Base-by-base conservation (phyloP, 2,329 filamentous ascomycete genomes). In the Colletotrichum australisinense region DNA sequence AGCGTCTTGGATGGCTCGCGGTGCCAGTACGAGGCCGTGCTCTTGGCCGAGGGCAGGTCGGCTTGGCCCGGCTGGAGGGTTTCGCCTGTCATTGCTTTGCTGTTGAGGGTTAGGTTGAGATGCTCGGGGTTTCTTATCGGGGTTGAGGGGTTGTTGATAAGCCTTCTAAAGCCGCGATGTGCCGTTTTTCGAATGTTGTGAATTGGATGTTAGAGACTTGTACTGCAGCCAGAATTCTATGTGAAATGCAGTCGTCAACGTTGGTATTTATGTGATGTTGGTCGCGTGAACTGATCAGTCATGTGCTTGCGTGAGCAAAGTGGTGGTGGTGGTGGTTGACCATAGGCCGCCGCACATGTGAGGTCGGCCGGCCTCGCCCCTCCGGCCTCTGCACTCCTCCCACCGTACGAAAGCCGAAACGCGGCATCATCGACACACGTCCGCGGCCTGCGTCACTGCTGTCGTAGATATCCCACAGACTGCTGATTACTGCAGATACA, bases 11-110 rank as follows among this genome's bases (percentile, higher is more conserved):
- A 93, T 0, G 92, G 93, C 72, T 93, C 87, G 65, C 86, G 88
- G 78, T 93, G 93, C 94, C 94, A 96, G 85, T 93, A 95, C 0
- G 93, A 93, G 30, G 82, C 79, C 4, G 91, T 92, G 53, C 92
- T 89, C 52, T 88, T 85, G 3, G 85, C 82, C 3, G 89, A 89
- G 3, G 93, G 93, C 24, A 94, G 86, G 62, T 86, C 88, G 1
- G 89, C 83, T 76, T 87, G 85, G 64, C 80, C 80, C 16, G 81
- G 76, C 32, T 76, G 77, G 7, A 81, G 72, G 14, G 75, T 77
- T 4, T 75, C 72, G 67, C 76, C 77, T 3, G 82, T 79, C 83
- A 85, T 85, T 32, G 30, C 64, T 16, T n/a, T n/a, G 49, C n/a
- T 24, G 22, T 63, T 2, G 6, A 24, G 11, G 42, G 30, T 32